Percentiles rank a stretch among this genome's conserved stretches.
phyloP scores from a whole-genome alignment of 2,329 filamentous ascomycete genomes.

The Fusarium tricinctum region DNA sequence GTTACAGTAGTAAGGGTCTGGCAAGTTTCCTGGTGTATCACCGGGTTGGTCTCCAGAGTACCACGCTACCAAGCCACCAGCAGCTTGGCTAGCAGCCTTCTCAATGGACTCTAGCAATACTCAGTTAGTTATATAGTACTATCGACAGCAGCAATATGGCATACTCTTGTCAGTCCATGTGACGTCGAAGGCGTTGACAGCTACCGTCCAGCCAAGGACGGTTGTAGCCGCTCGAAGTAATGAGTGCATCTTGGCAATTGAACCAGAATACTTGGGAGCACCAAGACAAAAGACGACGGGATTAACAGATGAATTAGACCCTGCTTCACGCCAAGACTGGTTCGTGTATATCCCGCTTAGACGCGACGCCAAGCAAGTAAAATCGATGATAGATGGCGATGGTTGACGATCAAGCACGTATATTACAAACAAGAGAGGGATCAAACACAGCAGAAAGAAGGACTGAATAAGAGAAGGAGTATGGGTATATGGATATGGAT shows the following conservation, averaged over 20 bases:
- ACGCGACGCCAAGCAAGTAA: constrained; percentile 19
- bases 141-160: background rate
- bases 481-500: background rate
- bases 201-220: constrained; percentile 33
- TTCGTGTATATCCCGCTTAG: constrained; percentile 34
- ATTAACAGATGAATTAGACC: constrained; percentile 16
- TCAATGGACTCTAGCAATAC: constrained; percentile 63
- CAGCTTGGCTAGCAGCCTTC: constrained; percentile 62
- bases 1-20: constrained; percentile 75
- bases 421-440: constrained; percentile 21
- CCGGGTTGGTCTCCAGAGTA: constrained; percentile 72
- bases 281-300: constrained; percentile 24
- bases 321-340: constrained; percentile 18
- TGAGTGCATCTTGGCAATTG: constrained; percentile 39
- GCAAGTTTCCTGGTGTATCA: constrained; percentile 70
- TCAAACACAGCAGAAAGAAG: constrained; percentile 7
- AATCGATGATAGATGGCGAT: constrained; percentile 22
- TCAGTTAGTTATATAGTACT: background rate
- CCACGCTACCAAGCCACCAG: constrained; percentile 63
- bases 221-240: constrained; percentile 32
- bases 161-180: constrained; percentile 45
- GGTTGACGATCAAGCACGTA: constrained; percentile 15
- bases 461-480: background rate
- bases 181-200: constrained; percentile 35
- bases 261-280: constrained; percentile 9